Percentiles rank a stretch among this genome's conserved stretches.
Evolutionary conservation across 2,329 filamentous ascomycete genomes (phyloP).

Genomic region (Fusarium compactum): DNA sequence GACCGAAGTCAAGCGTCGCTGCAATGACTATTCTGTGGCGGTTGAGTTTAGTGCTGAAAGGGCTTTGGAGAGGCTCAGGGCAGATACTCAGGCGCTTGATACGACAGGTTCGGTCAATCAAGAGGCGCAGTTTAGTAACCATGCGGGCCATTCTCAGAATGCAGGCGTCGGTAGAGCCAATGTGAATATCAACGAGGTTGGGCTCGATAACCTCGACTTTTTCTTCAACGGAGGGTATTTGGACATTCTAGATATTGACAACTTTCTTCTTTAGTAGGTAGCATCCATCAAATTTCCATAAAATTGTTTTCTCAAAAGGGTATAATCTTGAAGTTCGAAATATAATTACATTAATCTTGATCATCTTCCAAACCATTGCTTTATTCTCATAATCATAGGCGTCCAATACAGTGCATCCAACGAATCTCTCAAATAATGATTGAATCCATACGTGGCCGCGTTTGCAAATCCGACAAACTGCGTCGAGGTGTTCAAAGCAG

Average conservation of each 20-base stretch:
- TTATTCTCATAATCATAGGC: constrained; percentile 29
- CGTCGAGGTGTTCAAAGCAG: constrained; percentile 37
- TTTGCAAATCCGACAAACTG: constrained; percentile 44
- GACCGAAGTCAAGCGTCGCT: constrained; percentile 21
- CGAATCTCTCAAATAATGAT: constrained; percentile 42
- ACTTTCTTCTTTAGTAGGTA: constrained; percentile 6
- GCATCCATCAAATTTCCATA: background rate
- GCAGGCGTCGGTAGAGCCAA: background rate
- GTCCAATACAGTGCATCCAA: constrained; percentile 31
- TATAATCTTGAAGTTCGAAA: background rate
- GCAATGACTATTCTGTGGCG: constrained; percentile 14
- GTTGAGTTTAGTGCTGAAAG: constrained; percentile 31
- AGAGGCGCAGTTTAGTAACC: background rate
- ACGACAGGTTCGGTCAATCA: background rate
- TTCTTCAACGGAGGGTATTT: constrained; percentile 33
- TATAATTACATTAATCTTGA: background rate
- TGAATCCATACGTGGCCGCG: constrained; percentile 42
- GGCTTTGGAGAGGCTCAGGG: constrained; percentile 22
- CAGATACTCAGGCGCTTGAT: background rate
- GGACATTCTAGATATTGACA: constrained; percentile 24
- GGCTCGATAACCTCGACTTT: constrained; percentile 27
- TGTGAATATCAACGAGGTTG: constrained; percentile 1
- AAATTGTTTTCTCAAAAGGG: background rate
- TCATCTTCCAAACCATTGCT: constrained; percentile 22
- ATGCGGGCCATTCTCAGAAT: background rate